Evolutionary conservation across 2,329 filamentous ascomycete genomes (phyloP).

Genomic region (Truncatella angustata): DNA sequence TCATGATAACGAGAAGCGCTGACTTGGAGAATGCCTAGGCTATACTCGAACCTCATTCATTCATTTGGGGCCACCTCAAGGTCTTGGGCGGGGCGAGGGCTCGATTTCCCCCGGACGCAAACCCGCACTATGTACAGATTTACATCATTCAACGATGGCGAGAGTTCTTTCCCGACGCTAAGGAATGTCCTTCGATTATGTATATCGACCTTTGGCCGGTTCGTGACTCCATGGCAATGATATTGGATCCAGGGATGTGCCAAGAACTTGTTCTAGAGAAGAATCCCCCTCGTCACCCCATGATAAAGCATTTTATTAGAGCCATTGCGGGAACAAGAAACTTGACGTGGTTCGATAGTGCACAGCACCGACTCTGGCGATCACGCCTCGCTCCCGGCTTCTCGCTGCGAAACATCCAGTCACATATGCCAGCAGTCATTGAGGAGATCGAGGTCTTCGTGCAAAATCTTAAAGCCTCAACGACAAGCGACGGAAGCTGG

Average conservation of each 20-base stretch:
- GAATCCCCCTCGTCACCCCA: constrained; percentile 26
- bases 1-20: too few relatives aligned
- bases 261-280: constrained; percentile 31
- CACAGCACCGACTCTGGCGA: constrained; percentile 32
- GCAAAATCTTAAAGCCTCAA: constrained; percentile 14
- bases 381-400: constrained; percentile 34
- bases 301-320: constrained; percentile 18
- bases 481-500: constrained; percentile 10
- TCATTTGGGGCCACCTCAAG: constrained; percentile 25
- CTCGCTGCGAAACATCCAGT: constrained; percentile 28
- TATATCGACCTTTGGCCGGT: constrained; percentile 34
- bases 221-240: constrained; percentile 25
- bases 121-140: constrained; percentile 17
- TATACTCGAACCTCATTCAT: constrained; percentile 22
- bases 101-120: constrained; percentile 17
- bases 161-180: constrained; percentile 21
- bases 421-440: constrained; percentile 25
- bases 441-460: constrained; percentile 21
- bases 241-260: constrained; percentile 31
- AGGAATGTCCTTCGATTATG: constrained; percentile 23
- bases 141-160: constrained; percentile 15
- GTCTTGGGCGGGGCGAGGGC: constrained; percentile 16
- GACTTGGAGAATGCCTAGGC: constrained; percentile 6
- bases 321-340: constrained; percentile 26
- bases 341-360: constrained; percentile 31